Evolutionary conservation across 345 rosid species (phyloP).

Genomic region (Salix exigua): DNA sequence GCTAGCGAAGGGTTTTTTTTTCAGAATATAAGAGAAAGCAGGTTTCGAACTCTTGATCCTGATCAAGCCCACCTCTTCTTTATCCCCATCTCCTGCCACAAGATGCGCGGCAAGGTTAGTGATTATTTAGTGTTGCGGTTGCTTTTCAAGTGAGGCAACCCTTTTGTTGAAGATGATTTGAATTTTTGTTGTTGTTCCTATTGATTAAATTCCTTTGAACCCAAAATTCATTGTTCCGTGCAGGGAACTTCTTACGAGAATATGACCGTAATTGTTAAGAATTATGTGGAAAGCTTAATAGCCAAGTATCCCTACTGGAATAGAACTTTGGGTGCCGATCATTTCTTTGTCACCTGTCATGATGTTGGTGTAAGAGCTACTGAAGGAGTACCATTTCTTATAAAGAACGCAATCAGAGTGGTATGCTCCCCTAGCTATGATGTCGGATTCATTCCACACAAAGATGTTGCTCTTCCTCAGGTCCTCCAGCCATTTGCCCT

Average conservation of each 20-base stretch:
- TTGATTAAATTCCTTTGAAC: neutral
- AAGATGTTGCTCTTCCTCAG: slow-evolving; percentile 95
- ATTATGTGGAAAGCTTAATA: slow-evolving; percentile 67
- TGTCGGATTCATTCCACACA: slow-evolving; percentile 93
- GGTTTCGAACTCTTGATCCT: slow-evolving; percentile 70
- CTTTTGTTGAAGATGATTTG: neutral
- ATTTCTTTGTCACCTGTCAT: slow-evolving; percentile 95
- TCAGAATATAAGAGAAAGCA: slow-evolving; percentile 78
- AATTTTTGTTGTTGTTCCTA: neutral
- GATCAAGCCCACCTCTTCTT: slow-evolving; percentile 86
- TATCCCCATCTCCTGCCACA: slow-evolving; percentile 91
- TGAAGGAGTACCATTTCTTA: slow-evolving; percentile 68
- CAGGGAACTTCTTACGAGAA: slow-evolving; percentile 94
- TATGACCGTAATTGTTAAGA: slow-evolving; percentile 81
- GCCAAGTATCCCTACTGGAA: slow-evolving; percentile 91
- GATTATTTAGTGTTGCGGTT: neutral
- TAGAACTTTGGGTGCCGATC: slow-evolving; percentile 94
- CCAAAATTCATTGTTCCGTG: slow-evolving; percentile 6
- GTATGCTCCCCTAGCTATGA: slow-evolving; percentile 98
- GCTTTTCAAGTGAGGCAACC: neutral
- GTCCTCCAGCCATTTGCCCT: slow-evolving; percentile 94
- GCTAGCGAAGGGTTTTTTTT: slow-evolving; percentile 99
- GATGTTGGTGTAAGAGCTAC: slow-evolving; percentile 98
- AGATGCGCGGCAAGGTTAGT: slow-evolving; percentile 93
- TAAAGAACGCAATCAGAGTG: slow-evolving; percentile 88